These are phyloP conservation scores for Eucalyptus virginea DNA, from an alignment of 345 rosid genomes.

Conservation along the genomic window DNA sequence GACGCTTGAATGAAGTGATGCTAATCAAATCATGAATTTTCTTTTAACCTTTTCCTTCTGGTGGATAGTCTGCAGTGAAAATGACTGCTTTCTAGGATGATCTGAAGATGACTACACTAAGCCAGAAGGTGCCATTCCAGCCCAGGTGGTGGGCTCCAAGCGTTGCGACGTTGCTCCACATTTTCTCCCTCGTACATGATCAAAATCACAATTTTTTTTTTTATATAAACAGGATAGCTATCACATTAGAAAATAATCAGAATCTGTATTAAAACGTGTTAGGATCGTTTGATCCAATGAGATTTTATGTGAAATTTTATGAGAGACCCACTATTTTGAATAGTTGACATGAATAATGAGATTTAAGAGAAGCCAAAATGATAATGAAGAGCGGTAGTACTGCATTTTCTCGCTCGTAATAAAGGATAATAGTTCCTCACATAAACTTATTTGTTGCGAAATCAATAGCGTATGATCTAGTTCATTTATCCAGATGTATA, in stretches of 20 bases:
- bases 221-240: background rate
- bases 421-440: fast-evolving
- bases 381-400: background rate
- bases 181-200: background rate
- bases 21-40: background rate
- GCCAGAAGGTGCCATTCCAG: background rate
- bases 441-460: background rate
- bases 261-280: background rate
- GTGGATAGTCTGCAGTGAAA: background rate
- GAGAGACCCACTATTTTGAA: background rate
- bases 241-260: background rate
- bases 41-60: background rate
- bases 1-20: background rate
- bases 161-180: background rate
- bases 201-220: background rate
- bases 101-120: background rate
- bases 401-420: background rate
- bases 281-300: background rate
- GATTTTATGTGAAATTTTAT: background rate
- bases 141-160: background rate
- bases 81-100: background rate
- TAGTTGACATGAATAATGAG: background rate
- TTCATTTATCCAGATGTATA: background rate
- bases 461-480: background rate
- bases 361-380: background rate